Percentiles rank a stretch among this genome's conserved stretches.
Evolutionary conservation across 2,329 filamentous ascomycete species (phyloP).

Genomic region (Beauveria sp.): DNA sequence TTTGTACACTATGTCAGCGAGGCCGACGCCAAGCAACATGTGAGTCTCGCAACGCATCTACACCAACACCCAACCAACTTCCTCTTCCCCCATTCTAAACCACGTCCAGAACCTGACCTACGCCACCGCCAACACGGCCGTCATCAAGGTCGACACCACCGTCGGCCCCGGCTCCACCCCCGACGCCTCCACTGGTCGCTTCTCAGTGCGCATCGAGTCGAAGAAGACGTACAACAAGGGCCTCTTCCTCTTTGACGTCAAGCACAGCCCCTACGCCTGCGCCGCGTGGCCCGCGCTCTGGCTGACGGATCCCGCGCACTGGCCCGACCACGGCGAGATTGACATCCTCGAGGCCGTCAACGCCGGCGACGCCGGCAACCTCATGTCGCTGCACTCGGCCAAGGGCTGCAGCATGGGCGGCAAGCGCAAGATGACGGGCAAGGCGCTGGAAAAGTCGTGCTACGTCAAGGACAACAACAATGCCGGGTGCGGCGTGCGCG

Average conservation of each 20-base stretch:
- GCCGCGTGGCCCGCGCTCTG: conserved; percentile 60
- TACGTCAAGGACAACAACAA: conserved; percentile 43
- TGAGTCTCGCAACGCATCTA: conserved; percentile 21
- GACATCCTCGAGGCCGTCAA: conserved; percentile 56
- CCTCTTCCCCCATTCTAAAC: neutral
- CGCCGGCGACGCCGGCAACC: conserved; percentile 44
- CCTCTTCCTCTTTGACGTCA: conserved; percentile 61
- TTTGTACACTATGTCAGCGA: conserved; percentile 47
- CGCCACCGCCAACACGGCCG: conserved; percentile 42
- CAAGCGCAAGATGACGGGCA: conserved; percentile 46
- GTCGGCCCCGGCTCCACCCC: conserved; percentile 40
- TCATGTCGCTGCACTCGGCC: conserved; percentile 53
- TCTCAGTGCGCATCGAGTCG: conserved; percentile 56
- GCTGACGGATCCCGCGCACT: conserved; percentile 53
- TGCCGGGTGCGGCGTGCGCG: conserved; percentile 49
- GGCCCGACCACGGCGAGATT: conserved; percentile 59
- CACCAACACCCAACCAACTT: neutral
- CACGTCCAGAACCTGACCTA: conserved; percentile 52
- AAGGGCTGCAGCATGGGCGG: conserved; percentile 44
- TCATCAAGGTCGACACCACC: conserved; percentile 54
- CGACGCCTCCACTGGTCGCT: conserved; percentile 50
- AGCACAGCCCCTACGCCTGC: conserved; percentile 56
- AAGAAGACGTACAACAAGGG: conserved; percentile 52
- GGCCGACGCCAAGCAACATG: conserved; percentile 32
- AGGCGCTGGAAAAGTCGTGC: conserved; percentile 37